Evolutionary conservation across 1,139 yeast genomes (phyloP), one percentile per base, ranked within the genome.

Genomic region (Suhomyces guaymorum): DNA sequence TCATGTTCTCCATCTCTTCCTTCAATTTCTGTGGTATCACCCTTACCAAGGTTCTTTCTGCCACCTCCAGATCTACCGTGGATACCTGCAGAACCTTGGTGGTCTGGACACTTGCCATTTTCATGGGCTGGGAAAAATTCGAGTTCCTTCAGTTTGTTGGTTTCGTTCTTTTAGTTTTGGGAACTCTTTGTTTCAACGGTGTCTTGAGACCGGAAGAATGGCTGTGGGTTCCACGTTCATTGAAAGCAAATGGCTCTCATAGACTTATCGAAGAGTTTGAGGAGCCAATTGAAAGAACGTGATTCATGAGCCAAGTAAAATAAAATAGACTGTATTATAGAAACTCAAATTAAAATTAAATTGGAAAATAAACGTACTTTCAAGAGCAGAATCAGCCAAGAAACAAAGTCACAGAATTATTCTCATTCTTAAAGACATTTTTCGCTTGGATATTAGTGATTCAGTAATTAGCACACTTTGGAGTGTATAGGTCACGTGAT

Each of bases 51-150:
- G 61, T 64, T 33, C 57, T 84, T 34, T 80, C 85, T 34, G 95
- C 95, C 22, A 85, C 95, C 0, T 73, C 92, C 3, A 70, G 95
- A 52, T 79, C 89, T 13, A 86, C 95, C 2, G 75, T 86, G 29
- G 95, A 86, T 52, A 81, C 90, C 0, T 81, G 86, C 43, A 71
- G 95, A 49, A 85, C 95, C 0, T 61, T 84, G 26, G 62, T 83
- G 25, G 90, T 86, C 14, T 86, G 95, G 95, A 33, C 80, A 1
- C 72, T 82, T n/a, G 87, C 94, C 0, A 62, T 85, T 38, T 35
- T 61, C n/a, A 55, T 85, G 48, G 94, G 94, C 3, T 86, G 95
- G 95, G 95, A 86, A 58, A 49, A 67, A 1, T 85, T 84, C 61
- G 69, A 71, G 22, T 54, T 65, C 24, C 58, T 82, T 41, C 95